These are phyloP conservation scores for Aspergillus ochraceus DNA, from an alignment of 2,329 filamentous ascomycete species.

Conservation along the genomic window DNA sequence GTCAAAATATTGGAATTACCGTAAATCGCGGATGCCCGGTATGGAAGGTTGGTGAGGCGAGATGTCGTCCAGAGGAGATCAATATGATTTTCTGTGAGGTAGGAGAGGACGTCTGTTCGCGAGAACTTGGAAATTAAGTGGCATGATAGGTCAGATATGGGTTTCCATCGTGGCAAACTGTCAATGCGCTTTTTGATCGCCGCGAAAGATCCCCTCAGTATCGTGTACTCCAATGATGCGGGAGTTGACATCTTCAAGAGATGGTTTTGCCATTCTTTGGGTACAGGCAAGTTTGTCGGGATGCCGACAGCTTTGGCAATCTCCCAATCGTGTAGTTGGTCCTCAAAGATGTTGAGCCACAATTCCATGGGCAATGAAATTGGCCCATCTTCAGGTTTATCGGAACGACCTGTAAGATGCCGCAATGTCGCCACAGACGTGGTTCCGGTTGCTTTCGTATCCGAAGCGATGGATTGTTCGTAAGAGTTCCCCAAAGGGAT, in stretches of 20 bases:
- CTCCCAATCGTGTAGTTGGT: conserved; percentile 87
- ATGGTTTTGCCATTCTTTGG: conserved; percentile 69
- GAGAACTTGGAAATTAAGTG: conserved; percentile 91
- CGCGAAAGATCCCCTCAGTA: conserved; percentile 69
- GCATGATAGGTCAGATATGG: conserved; percentile 77
- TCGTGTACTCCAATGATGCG: conserved; percentile 78
- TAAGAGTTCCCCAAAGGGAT: conserved; percentile 8
- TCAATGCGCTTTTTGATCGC: conserved; percentile 73
- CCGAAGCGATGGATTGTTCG: conserved; percentile 9
- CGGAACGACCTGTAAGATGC: conserved; percentile 24
- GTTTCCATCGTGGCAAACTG: conserved; percentile 66
- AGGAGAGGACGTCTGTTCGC: conserved; percentile 74
- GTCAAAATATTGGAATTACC: conserved; percentile 81
- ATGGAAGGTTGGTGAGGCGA: conserved; percentile 76
- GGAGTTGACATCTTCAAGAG: conserved; percentile 65
- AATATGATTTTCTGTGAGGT: conserved; percentile 64
- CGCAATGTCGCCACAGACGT: conserved; percentile 29
- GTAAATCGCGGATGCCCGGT: conserved; percentile 84
- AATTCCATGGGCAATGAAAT: conserved; percentile 73
- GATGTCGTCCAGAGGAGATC: conserved; percentile 86
- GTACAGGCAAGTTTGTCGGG: conserved; percentile 73
- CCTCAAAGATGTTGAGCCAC: conserved; percentile 79
- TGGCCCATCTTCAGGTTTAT: conserved; percentile 20
- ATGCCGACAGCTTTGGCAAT: conserved; percentile 77
- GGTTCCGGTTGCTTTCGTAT: conserved; percentile 50